These are phyloP conservation scores for Mycena rebaudengoi DNA, from an alignment of 768 basidiomycete species.

Conservation along the genomic window DNA sequence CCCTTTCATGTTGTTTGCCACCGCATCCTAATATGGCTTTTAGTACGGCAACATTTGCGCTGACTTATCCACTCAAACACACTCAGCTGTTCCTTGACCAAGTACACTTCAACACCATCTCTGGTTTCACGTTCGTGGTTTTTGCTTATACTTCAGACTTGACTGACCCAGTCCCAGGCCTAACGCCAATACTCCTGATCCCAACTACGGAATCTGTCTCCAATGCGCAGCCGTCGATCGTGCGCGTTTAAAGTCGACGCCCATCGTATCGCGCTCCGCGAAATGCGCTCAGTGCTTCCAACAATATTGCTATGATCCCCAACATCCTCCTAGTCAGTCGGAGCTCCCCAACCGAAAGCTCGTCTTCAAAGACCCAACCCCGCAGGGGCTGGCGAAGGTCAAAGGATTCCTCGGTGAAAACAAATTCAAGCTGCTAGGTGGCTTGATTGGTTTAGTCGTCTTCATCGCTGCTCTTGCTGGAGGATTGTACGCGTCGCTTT, in stretches of 20 bases:
- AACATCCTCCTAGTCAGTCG: slow-evolving; percentile 49
- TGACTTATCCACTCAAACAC: slow-evolving; percentile 66
- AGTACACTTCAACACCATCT: slow-evolving; percentile 60
- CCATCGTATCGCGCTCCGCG: slow-evolving; percentile 47
- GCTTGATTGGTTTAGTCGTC: slow-evolving; percentile 48
- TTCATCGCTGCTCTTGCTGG: slow-evolving; percentile 48
- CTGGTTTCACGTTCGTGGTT: slow-evolving; percentile 55
- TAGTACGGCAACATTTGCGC: slow-evolving; percentile 65
- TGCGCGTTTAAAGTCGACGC: slow-evolving; percentile 50
- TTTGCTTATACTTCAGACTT: not conserved
- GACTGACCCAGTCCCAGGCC: slow-evolving; percentile 36
- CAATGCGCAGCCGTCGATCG: slow-evolving; percentile 71
- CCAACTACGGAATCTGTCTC: slow-evolving; percentile 71
- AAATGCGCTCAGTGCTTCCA: slow-evolving; percentile 56
- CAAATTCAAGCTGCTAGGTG: slow-evolving; percentile 60
- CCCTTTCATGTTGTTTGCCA: not conserved
- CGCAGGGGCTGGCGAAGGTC: slow-evolving; percentile 53
- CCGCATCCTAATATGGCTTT: slow-evolving; percentile 9
- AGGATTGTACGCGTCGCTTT: slow-evolving; percentile 46
- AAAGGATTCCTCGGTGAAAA: slow-evolving; percentile 51
- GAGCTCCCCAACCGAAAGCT: slow-evolving; percentile 56
- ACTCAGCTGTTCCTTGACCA: slow-evolving; percentile 68
- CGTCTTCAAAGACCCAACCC: slow-evolving; percentile 64
- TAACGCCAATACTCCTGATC: slow-evolving; percentile 66
- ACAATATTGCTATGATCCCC: slow-evolving; percentile 64